A percentile compares a stretch with the other conserved stretches of the same genome.
These are phyloP conservation scores for Galerina sulciceps DNA, from an alignment of 768 basidiomycete species.

Conservation along the genomic window DNA sequence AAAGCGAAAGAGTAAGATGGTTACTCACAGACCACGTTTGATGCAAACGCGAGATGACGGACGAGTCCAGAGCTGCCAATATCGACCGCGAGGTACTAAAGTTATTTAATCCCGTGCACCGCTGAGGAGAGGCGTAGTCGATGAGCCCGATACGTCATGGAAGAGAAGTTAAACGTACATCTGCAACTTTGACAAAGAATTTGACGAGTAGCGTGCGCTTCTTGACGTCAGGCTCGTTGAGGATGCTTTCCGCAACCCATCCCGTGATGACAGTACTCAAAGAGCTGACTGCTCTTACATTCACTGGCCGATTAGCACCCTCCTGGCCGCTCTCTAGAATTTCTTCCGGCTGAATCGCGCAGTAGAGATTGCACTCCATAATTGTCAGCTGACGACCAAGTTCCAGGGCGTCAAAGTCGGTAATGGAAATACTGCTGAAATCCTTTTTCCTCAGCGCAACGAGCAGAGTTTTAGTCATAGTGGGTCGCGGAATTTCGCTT, in stretches of 20 bases:
- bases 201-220: conserved; percentile 79
- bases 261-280: conserved; percentile 94
- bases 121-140: conserved; percentile 49
- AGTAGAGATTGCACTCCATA: conserved; percentile 90
- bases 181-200: conserved; percentile 92
- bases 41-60: conserved; percentile 88
- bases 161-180: conserved; percentile 55
- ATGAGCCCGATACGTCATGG: conserved; percentile 1
- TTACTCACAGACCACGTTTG: conserved; percentile 90
- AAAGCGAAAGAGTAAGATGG: not conserved
- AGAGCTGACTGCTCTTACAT: conserved; percentile 83
- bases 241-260: conserved; percentile 93
- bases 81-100: conserved; percentile 94
- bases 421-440: conserved; percentile 65
- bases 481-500: conserved; percentile 82
- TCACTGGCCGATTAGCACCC: conserved; percentile 61
- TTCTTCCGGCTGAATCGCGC: conserved; percentile 86
- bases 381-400: conserved; percentile 92
- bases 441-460: conserved; percentile 68
- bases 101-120: conserved; percentile 82
- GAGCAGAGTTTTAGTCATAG: conserved; percentile 81
- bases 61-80: conserved; percentile 93
- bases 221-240: conserved; percentile 89
- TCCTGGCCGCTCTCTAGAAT: conserved; percentile 84
- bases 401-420: conserved; percentile 94